These are phyloP conservation scores for Backusella westeae DNA, from an alignment of 192 early-diverging fungal genomes.

Conservation along the genomic window DNA sequence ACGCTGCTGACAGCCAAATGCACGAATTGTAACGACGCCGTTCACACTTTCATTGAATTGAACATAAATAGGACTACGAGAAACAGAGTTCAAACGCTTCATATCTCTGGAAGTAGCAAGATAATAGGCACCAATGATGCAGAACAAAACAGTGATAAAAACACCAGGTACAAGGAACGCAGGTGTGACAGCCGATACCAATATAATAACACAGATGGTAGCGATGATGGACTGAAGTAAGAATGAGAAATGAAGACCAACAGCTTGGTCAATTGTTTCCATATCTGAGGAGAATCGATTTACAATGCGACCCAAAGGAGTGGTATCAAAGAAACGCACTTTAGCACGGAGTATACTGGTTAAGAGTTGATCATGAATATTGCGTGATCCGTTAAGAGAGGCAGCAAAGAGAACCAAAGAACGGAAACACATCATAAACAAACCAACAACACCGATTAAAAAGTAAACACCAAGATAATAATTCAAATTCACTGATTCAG, in stretches of 20 bases:
- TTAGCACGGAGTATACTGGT: slow-evolving; percentile 61
- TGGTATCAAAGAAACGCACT: slow-evolving; percentile 87
- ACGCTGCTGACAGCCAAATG: slow-evolving; percentile 70
- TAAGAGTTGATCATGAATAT: slow-evolving; percentile 56
- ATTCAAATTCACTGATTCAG: slow-evolving; percentile 39
- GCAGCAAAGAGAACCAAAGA: slow-evolving; percentile 43
- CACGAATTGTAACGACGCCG: slow-evolving; percentile 81
- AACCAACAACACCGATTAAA: slow-evolving; percentile 47
- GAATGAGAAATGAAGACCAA: slow-evolving; percentile 50
- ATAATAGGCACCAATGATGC: slow-evolving; percentile 68
- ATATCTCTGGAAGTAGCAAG: slow-evolving; percentile 81
- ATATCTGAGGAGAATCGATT: slow-evolving; percentile 88
- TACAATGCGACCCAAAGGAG: slow-evolving; percentile 82
- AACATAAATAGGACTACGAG: slow-evolving; percentile 74
- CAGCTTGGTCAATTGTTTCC: slow-evolving; percentile 69
- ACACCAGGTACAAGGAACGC: slow-evolving; percentile 66
- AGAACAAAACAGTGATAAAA: slow-evolving; percentile 56
- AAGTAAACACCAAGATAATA: slow-evolving; percentile 68
- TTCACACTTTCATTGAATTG: slow-evolving; percentile 81
- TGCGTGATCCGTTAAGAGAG: slow-evolving; percentile 56
- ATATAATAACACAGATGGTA: slow-evolving; percentile 55
- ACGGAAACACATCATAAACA: slow-evolving; percentile 39
- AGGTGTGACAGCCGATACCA: slow-evolving; percentile 68
- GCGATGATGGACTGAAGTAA: slow-evolving; percentile 51
- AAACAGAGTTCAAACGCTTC: slow-evolving; percentile 83